Conservation (phyloP, 208 protist genomes). For the Blastocrithidia nonstop region DNA sequence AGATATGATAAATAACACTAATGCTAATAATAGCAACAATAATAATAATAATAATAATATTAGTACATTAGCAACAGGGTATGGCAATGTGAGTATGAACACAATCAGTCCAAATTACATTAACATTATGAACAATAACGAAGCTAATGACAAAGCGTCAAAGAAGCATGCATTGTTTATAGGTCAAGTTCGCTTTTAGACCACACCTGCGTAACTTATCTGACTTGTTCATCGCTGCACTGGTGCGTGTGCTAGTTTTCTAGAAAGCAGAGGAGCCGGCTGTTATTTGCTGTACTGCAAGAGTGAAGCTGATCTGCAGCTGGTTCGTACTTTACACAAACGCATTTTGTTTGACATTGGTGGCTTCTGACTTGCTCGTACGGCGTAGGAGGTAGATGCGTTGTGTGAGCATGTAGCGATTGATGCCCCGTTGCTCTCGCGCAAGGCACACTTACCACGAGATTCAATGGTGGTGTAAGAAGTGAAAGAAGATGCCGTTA, state of each 20-base stretch:
- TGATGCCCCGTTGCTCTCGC: conserved; percentile 30
- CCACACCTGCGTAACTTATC: conserved; percentile 44
- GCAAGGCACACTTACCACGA: conserved; percentile 42
- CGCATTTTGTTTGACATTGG: conserved; percentile 69
- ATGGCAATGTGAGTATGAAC: background rate
- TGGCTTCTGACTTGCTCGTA: conserved; percentile 63
- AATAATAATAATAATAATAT: conserved; percentile 2
- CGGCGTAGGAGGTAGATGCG: conserved; percentile 43
- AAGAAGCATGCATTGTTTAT: conserved; percentile 41
- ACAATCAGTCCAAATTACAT: background rate
- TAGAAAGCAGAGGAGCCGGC: conserved; percentile 55
- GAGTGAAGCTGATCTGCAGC: conserved; percentile 30
- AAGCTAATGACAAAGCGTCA: conserved; percentile 2
- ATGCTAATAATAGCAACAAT: no score
- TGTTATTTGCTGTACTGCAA: conserved; percentile 65
- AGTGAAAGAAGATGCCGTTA: conserved; percentile 23
- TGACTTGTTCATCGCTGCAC: conserved; percentile 64
- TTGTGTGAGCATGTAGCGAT: conserved; percentile 71
- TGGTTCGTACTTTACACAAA: conserved; percentile 64
- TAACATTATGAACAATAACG: conserved; percentile 1
- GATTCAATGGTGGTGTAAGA: conserved; percentile 79
- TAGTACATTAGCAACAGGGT: background rate
- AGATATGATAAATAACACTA: background rate
- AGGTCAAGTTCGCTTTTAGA: conserved; percentile 76
- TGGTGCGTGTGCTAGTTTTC: conserved; percentile 28